Evolutionary conservation across 2,329 filamentous ascomycete species (phyloP), one percentile per base, ranked within the genome.

Genomic region (Ophiostoma tasmaniense): DNA sequence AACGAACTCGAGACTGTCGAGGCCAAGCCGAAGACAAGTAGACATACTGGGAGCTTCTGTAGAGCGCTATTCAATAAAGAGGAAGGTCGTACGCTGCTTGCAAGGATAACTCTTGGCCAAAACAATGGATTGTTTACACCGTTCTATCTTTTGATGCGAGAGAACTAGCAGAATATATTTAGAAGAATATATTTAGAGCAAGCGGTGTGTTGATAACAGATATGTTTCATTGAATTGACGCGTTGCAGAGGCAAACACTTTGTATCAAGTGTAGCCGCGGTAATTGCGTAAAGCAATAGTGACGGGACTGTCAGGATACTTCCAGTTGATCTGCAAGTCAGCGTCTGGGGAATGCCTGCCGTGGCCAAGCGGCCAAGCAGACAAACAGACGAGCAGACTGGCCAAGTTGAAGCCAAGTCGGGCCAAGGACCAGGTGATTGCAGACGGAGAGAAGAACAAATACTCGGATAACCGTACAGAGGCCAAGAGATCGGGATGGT

Each of bases 1-100:
- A 62, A 62, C 59, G 6, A 20, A 62, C 59, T 62, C 59, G 59
- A 62, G 59, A 62, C 59, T 37, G 59, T 55, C 50, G 10, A 55
- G 50, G 50, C 50, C 50, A 55, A 55, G 50, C 50, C 50, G 22
- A 55, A 28, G 50, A 55, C 17, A 35, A 35, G 59, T 28, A 33
- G 55, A 30, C 7, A 45, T 45, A 55, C n/a, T 11, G 8, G 20
- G 50, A 25, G 50, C 20, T 8, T 22, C 1, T 28, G 50, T 22
- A 39, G 8, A 8, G 11, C 25, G 25, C 2, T 25, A 14, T 61
- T n/a, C n/a, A n/a, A 61, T 25, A 61, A 61, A 61, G 13, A 61
- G 55, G 55, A 55, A 55, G 50, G 55, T 61, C 25, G 14, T 33
- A 61, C 13, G 22, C 25, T n/a, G 20, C 5, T 45, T 28, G 25